Conservation (phyloP, 495 filamentous ascomycete species). For the Penicillium ochrochloron region DNA sequence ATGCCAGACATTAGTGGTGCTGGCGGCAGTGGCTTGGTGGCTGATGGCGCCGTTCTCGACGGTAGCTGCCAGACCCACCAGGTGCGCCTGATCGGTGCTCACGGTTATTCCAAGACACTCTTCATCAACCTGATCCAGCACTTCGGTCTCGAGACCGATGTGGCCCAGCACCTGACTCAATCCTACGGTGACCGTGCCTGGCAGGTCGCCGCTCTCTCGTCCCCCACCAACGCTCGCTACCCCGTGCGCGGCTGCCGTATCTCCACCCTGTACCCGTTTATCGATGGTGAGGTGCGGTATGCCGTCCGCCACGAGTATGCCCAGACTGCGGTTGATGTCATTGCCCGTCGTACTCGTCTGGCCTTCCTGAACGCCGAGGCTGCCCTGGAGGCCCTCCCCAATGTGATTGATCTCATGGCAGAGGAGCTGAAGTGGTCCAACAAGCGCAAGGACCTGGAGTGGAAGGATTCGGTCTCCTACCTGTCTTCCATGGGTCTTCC, state of each 20-base stretch:
- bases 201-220: constrained; percentile 86
- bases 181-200: constrained; percentile 96
- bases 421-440: constrained; percentile 84
- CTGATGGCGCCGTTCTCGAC: constrained; percentile 77
- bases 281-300: constrained; percentile 96
- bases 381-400: constrained; percentile 85
- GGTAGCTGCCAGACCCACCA: constrained; percentile 90
- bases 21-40: constrained; percentile 60
- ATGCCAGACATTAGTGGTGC: constrained; percentile 80
- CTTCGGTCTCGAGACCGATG: constrained; percentile 93
- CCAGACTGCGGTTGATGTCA: constrained; percentile 88
- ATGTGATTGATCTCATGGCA: constrained; percentile 90
- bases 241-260: constrained; percentile 87
- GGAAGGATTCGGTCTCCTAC: constrained; percentile 79
- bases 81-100: constrained; percentile 87
- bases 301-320: constrained; percentile 91
- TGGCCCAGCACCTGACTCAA: constrained; percentile 85
- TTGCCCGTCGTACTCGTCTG: constrained; percentile 84
- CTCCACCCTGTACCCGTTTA: constrained; percentile 83
- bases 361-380: constrained; percentile 97
- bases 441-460: constrained; percentile 78
- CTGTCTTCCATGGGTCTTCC: constrained; percentile 88
- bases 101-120: constrained; percentile 91
- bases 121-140: constrained; percentile 99
- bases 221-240: constrained; percentile 81